These are phyloP conservation scores for Phascolomyces articulosus DNA, from an alignment of 371 early-diverging fungal species.

Conservation along the genomic window DNA sequence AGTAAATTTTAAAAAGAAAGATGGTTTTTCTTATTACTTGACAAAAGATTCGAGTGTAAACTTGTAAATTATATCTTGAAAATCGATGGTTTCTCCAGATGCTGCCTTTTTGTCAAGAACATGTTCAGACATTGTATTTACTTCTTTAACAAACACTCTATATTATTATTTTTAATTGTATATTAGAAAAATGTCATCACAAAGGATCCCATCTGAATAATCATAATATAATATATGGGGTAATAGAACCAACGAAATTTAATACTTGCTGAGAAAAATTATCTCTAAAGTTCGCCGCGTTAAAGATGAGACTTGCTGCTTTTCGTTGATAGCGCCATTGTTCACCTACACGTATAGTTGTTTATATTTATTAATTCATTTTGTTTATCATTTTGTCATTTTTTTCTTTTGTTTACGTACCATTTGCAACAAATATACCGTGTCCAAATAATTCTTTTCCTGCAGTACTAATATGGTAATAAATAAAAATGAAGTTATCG, in stretches of 20 bases:
- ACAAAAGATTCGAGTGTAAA: slow-evolving; percentile 65
- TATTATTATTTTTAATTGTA: slow-evolving; percentile 32
- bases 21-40: no score
- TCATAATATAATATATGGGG: no score
- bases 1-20: no score
- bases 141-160: slow-evolving; percentile 42
- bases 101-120: slow-evolving; percentile 38
- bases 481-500: no score
- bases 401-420: slow-evolving; percentile 36
- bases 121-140: slow-evolving; percentile 21
- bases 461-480: neutral
- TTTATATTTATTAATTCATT: no score
- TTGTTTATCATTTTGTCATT: no score
- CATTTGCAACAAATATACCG: slow-evolving; percentile 70
- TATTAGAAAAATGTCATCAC: slow-evolving; percentile 34
- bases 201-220: no score
- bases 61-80: slow-evolving; percentile 61
- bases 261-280: slow-evolving; percentile 40
- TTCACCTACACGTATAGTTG: slow-evolving; percentile 67
- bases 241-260: neutral
- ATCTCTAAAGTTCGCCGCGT: slow-evolving; percentile 63
- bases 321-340: slow-evolving; percentile 65
- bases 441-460: slow-evolving; percentile 44
- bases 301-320: slow-evolving; percentile 63
- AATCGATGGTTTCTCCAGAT: slow-evolving; percentile 45